These are phyloP conservation scores for Fusarium siculi DNA, from an alignment of 2,329 filamentous ascomycete genomes.

Conservation along the genomic window DNA sequence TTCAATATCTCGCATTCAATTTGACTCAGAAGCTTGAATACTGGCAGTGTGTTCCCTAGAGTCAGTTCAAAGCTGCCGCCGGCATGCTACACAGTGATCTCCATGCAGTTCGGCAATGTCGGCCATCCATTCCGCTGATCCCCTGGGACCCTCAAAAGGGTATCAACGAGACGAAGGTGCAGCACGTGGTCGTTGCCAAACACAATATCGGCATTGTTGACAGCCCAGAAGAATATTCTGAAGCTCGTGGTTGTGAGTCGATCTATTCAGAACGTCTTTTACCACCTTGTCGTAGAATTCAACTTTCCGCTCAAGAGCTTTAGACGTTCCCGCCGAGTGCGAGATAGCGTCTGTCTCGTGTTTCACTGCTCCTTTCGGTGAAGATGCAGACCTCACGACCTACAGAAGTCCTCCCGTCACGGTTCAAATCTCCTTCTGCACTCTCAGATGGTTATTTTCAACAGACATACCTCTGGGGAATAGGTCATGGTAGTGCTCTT, in stretches of 20 bases:
- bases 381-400: neutral
- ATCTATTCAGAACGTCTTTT: no score
- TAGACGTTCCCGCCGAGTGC: neutral
- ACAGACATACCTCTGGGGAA: neutral
- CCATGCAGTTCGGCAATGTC: no score
- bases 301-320: neutral
- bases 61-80: neutral
- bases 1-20: no score
- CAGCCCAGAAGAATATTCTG: neutral
- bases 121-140: neutral
- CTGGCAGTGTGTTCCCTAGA: neutral
- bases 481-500: neutral
- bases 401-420: neutral
- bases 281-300: neutral
- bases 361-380: neutral
- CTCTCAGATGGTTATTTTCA: neutral
- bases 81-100: neutral
- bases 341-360: neutral
- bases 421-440: neutral
- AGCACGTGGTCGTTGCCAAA: neutral
- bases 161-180: neutral
- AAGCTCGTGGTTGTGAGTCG: neutral
- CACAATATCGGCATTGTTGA: neutral
- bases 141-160: neutral
- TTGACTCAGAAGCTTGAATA: no score